Percentiles rank a stretch among this genome's conserved stretches.
These are phyloP conservation scores for Diaporthe ampelina DNA, from an alignment of 2,329 filamentous ascomycete species.

Conservation along the genomic window DNA sequence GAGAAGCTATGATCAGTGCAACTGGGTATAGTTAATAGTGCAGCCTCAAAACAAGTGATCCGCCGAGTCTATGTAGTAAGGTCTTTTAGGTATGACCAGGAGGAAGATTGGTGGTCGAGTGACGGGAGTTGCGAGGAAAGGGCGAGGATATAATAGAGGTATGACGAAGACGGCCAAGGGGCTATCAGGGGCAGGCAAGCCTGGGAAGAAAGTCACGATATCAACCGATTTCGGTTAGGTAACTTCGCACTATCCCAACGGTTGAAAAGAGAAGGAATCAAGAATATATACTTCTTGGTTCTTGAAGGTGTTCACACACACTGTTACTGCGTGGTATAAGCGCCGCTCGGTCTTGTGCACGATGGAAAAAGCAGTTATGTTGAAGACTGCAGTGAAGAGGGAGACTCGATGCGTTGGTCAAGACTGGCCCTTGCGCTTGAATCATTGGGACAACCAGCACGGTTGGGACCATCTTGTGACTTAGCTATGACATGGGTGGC, in stretches of 20 bases:
- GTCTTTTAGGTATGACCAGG: neutral
- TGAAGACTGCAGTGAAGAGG: slow-evolving; percentile 1
- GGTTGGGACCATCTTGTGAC: slow-evolving; percentile 19
- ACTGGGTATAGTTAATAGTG: neutral
- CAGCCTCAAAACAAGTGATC: neutral
- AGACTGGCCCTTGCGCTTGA: slow-evolving; percentile 19
- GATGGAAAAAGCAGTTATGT: neutral
- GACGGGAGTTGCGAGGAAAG: neutral
- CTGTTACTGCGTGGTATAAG: slow-evolving; percentile 10
- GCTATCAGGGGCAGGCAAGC: slow-evolving; percentile 33
- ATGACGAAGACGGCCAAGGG: slow-evolving; percentile 34
- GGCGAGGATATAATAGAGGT: slow-evolving; percentile 20
- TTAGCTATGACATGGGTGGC: slow-evolving; percentile 9
- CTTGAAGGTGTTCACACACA: neutral
- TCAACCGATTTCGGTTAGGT: slow-evolving; percentile 21
- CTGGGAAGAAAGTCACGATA: slow-evolving; percentile 26
- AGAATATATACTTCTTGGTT: neutral
- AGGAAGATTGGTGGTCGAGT: neutral
- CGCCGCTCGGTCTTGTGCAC: slow-evolving; percentile 26
- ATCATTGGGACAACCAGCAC: slow-evolving; percentile 2
- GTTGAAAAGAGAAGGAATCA: neutral
- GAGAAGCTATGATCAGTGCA: neutral
- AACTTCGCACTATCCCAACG: neutral
- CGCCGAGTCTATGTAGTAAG: neutral
- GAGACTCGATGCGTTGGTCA: neutral